phyloP scores from a whole-genome alignment of 306 rosid species.

The Arachis hypogaea region DNA sequence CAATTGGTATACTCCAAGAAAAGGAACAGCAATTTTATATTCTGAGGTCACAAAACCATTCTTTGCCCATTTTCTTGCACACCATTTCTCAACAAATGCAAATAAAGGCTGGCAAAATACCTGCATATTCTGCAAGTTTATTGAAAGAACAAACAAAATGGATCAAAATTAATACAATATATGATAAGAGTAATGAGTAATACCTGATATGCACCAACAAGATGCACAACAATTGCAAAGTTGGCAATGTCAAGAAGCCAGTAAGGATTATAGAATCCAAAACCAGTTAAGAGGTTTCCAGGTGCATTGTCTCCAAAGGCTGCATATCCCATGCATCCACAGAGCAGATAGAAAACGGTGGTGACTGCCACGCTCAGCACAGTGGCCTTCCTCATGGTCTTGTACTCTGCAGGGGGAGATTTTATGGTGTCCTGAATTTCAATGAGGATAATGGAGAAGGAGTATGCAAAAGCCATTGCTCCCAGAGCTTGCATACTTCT shows the following conservation, averaged over 20 bases:
- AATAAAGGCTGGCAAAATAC: slow-evolving; percentile 70
- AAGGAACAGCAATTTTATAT: slow-evolving; percentile 61
- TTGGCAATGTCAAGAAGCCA: slow-evolving; percentile 82
- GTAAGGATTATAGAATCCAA: slow-evolving; percentile 79
- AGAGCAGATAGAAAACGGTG: slow-evolving; percentile 63
- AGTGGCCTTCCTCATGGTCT: slow-evolving; percentile 77
- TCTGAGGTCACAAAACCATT: slow-evolving; percentile 53
- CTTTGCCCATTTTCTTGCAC: slow-evolving; percentile 56
- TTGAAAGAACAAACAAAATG: not conserved
- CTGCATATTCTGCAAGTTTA: slow-evolving; percentile 32
- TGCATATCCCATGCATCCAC: slow-evolving; percentile 82
- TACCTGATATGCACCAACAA: slow-evolving; percentile 84
- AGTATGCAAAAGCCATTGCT: slow-evolving; percentile 78
- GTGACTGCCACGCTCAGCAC: slow-evolving; percentile 52
- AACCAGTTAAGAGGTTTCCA: slow-evolving; percentile 78
- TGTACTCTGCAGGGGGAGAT: slow-evolving; percentile 77
- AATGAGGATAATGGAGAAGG: slow-evolving; percentile 70
- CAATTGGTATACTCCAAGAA: slow-evolving; percentile 50
- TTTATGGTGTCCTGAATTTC: slow-evolving; percentile 84
- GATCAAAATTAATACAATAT: not conserved
- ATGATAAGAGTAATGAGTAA: not conserved
- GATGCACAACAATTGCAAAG: slow-evolving; percentile 68
- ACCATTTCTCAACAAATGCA: slow-evolving; percentile 77
- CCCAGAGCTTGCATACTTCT: slow-evolving; percentile 76
- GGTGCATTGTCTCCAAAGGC: slow-evolving; percentile 74